phyloP scores from a whole-genome alignment of 176 grass and related monocot species.

The Phoenix roebelenii region DNA sequence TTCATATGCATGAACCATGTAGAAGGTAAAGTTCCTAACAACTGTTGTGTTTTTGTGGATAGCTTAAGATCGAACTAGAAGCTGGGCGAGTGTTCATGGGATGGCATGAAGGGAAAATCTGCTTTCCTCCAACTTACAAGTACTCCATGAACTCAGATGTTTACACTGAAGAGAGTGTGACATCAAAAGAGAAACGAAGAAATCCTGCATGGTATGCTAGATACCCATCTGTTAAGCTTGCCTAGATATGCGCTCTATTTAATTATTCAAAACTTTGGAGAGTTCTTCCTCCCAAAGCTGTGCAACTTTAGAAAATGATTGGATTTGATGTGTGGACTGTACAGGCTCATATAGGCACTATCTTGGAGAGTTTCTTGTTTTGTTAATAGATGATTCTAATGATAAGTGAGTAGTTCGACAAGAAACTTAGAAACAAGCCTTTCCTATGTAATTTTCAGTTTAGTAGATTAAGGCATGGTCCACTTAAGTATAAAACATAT shows the following conservation, averaged over 20 bases:
- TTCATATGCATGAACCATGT: neutral
- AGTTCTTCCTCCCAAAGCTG: too few species aligned
- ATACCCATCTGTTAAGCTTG: neutral
- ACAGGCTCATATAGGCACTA: too few species aligned
- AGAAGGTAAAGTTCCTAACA: constrained; percentile 1
- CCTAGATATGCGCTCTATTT: neutral
- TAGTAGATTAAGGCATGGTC: too few species aligned
- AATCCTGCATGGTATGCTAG: constrained; percentile 70
- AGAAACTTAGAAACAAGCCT: too few species aligned
- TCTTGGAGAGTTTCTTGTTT: too few species aligned
- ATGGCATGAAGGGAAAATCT: constrained; percentile 88
- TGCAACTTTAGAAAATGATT: too few species aligned
- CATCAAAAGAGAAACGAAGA: constrained; percentile 92
- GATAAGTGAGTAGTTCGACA: too few species aligned
- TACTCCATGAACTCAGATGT: constrained; percentile 76
- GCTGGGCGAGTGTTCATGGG: constrained; percentile 68
- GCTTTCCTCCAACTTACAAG: constrained; percentile 92
- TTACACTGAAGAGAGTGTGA: constrained; percentile 65
- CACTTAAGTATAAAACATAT: too few species aligned
- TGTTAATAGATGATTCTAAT: too few species aligned
- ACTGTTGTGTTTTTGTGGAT: constrained; percentile 9
- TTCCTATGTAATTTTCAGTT: too few species aligned
- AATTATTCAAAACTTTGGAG: too few species aligned
- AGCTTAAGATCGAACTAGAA: constrained; percentile 71
- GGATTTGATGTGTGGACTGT: too few species aligned